Conservation (phyloP, 495 filamentous ascomycete genomes). For the Neurospora tetrasperma region DNA sequence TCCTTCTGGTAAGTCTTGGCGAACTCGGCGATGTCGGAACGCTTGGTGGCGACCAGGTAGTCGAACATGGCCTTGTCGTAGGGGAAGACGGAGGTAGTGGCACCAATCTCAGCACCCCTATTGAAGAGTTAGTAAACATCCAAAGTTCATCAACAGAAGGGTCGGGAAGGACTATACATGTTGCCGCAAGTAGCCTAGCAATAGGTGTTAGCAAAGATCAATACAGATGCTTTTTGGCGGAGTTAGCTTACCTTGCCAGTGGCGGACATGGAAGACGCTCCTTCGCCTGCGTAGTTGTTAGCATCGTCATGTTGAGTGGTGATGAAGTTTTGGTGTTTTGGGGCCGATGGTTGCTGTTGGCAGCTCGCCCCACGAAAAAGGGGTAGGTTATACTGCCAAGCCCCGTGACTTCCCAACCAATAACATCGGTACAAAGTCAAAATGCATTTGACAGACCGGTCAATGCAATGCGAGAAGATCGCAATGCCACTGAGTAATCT, state of each 20-base stretch:
- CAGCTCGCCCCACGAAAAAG: slow-evolving; percentile 1
- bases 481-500: not conserved
- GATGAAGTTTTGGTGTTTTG: not conserved
- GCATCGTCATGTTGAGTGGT: slow-evolving; percentile 10
- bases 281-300: slow-evolving; percentile 42
- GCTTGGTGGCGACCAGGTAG: slow-evolving; percentile 89
- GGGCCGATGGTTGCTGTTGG: not conserved
- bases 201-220: not conserved
- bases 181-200: slow-evolving; percentile 52
- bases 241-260: slow-evolving; percentile 42
- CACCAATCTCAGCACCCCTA: slow-evolving; percentile 87
- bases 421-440: not conserved
- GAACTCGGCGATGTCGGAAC: slow-evolving; percentile 81
- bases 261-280: slow-evolving; percentile 44
- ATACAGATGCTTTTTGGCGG: not conserved
- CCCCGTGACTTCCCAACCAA: not conserved
- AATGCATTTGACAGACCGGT: not conserved
- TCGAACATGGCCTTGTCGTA: slow-evolving; percentile 98
- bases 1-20: slow-evolving; percentile 75
- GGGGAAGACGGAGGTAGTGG: slow-evolving; percentile 96
- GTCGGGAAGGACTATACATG: slow-evolving; percentile 29
- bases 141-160: not conserved
- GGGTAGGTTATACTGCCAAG: not conserved
- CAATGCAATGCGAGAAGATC: not conserved
- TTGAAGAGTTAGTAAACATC: slow-evolving; percentile 26